A percentile compares a stretch with the other conserved stretches of the same genome.
These are phyloP conservation scores for maize (Zea mays) DNA, from an alignment of 176 grass and related monocot species.

Conservation along the genomic window Zm-B73-REFERENCE-NAM-5.0 NC_050098.1:110297001-110297500, in stretches of 20 bases:
- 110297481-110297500: neutral
- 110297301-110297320: neutral
- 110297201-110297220: slow-evolving; percentile 75
- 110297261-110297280: slow-evolving; percentile 14
- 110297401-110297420: slow-evolving; percentile 96
- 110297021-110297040: neutral
- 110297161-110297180: slow-evolving; percentile 96
- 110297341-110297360: slow-evolving; percentile 89
- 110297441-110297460: slow-evolving; percentile 35
- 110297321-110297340: slow-evolving; percentile 27
- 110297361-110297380: slow-evolving; percentile 90
- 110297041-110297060: neutral
- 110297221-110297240: slow-evolving; percentile 92
- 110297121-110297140: slow-evolving; percentile 79
- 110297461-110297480: neutral
- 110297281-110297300: neutral
- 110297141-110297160: slow-evolving; percentile 97
- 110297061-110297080: neutral
- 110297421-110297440: slow-evolving; percentile 79
- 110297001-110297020: slow-evolving; percentile 58
- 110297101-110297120: slow-evolving; percentile 74
- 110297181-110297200: slow-evolving; percentile 88
- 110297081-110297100: slow-evolving; percentile 69
- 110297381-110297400: slow-evolving; percentile 91
- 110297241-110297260: slow-evolving; percentile 46